Percentiles rank a stretch among this genome's conserved stretches.
These are phyloP conservation scores for Olyra latifolia DNA, from an alignment of 176 grass and related monocot species.

Conservation along the genomic window DNA sequence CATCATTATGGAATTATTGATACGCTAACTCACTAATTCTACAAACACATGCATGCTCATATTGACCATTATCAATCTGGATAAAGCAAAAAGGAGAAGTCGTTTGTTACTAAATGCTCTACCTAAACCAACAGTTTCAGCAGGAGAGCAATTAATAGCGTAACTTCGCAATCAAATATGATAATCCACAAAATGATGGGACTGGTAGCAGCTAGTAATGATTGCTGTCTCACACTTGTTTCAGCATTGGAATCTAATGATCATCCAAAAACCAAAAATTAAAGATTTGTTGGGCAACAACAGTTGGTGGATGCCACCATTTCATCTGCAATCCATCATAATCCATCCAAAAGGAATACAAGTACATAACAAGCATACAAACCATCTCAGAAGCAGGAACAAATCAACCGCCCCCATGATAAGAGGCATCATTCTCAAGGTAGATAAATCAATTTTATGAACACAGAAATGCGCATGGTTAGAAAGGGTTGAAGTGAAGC, in stretches of 20 bases:
- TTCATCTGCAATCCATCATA: constrained; percentile 34
- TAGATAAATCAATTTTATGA: constrained; percentile 2
- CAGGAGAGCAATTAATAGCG: neutral
- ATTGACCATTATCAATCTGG: neutral
- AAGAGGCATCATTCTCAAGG: constrained; percentile 1
- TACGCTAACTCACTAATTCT: neutral
- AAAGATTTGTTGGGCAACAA: constrained; percentile 18
- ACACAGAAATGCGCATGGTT: neutral
- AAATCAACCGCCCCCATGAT: constrained; percentile 37
- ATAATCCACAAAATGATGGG: constrained; percentile 27
- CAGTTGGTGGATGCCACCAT: constrained; percentile 36
- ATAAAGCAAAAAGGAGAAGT: neutral
- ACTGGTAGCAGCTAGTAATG: constrained; percentile 24
- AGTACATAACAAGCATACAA: constrained; percentile 26
- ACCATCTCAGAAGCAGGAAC: constrained; percentile 29
- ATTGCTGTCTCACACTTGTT: constrained; percentile 40
- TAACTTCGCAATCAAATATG: neutral
- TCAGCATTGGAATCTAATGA: constrained; percentile 42
- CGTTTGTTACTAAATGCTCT: neutral
- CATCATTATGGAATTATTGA: neutral
- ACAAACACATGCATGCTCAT: neutral
- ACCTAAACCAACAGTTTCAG: neutral
- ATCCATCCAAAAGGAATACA: constrained; percentile 36
- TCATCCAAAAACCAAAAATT: constrained; percentile 3
- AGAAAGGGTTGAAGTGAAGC: neutral